Conservation (phyloP, 2,329 filamentous ascomycete genomes). For the Mycosphaerella arachidis region DNA sequence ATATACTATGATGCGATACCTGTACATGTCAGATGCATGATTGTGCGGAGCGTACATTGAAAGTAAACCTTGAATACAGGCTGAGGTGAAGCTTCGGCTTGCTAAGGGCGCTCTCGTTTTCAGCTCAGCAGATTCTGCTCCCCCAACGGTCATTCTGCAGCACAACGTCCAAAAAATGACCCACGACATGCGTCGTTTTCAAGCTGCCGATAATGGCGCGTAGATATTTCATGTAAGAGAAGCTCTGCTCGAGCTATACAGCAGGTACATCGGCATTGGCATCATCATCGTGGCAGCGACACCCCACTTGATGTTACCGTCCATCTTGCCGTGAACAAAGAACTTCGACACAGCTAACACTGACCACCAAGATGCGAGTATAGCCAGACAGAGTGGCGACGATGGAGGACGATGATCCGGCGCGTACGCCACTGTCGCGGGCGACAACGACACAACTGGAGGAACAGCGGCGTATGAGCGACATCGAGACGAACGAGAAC, state of each 20-base stretch:
- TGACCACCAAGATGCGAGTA: not conserved
- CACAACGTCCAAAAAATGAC: no score
- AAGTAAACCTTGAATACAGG: no score
- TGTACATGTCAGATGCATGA: no score
- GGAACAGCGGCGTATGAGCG: conserved; percentile 5
- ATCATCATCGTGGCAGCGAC: conserved; percentile 2
- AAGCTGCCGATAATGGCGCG: not conserved
- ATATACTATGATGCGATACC: no score
- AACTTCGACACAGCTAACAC: not conserved
- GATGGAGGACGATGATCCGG: conserved; percentile 2
- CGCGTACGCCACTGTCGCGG: not conserved
- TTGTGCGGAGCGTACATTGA: no score
- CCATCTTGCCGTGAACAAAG: not conserved
- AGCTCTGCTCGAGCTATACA: not conserved
- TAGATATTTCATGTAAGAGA: not conserved
- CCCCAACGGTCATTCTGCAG: no score
- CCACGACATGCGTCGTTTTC: not conserved
- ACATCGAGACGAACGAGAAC: not conserved
- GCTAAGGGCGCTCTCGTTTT: no score
- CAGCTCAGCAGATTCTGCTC: no score
- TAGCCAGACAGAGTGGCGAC: not conserved
- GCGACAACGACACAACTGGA: conserved; percentile 11
- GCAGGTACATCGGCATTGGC: not conserved
- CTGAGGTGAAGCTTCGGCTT: no score
- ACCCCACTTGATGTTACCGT: not conserved